Base-by-base conservation (phyloP, 208 protist genomes). In the Phytomonas serpens region DNA sequence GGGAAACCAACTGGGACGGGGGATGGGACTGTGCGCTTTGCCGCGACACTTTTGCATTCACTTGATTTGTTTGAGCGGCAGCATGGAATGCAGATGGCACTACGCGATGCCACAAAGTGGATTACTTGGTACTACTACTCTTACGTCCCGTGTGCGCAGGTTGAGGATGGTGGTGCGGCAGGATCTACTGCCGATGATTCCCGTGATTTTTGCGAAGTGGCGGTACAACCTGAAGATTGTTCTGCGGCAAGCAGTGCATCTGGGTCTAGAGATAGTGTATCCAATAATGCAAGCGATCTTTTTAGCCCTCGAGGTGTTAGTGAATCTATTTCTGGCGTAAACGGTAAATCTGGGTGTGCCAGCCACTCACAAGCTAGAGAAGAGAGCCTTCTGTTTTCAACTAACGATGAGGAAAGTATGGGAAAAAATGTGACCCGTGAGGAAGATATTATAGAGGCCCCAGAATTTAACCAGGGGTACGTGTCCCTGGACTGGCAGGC, bases 51-150 rank as follows among this genome's bases (percentile, higher is more conserved):
- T 36, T 73, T 92, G 37, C 81, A 88, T 64, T 88, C 86, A 13
- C 86, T 92, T 83, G 83, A 88, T 70, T 66, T 92, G 33, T 92
- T 88, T 66, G 83, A 85, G 73, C 80, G 86, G 6, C 72, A 83
- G 37, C 63, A 74, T 14, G 67, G 77, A 51, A 64, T 75, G n/a
- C 77, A 84, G 57, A 65, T 61, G 29, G 80, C 81, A n/a, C 69
- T 80, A 37, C 75, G 67, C 4, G 77, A 82, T 29, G 73, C 77
- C 11, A 67, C 81, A 68, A 38, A 40, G 30, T 92, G 83, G 81
- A 14, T 86, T 34, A 33, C 67, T 7, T 75, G 67, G 75, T 80
- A 78, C 72, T 81, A 71, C 69, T 78, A 69, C 64, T 69, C 40
- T 66, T 65, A 74, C 37, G 36, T 11, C 0, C 74, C 74, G 6